Conservation (phyloP, 2,329 filamentous ascomycete species). For the Talaromyces amestolkiae region DNA sequence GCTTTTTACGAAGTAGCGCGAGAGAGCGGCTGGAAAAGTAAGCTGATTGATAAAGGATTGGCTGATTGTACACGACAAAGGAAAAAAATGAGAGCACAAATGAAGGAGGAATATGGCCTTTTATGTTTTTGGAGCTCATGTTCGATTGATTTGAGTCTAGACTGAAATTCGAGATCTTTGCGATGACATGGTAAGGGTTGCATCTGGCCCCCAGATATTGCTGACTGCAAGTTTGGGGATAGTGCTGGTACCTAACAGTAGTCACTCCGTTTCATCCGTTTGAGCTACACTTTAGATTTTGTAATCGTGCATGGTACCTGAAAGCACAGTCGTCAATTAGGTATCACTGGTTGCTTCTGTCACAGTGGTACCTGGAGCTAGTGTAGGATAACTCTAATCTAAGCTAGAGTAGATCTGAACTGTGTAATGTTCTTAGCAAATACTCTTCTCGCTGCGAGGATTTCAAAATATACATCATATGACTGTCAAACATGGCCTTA, state of each 20-base stretch:
- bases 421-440: background rate
- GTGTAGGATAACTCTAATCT: background rate
- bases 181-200: constrained; percentile 10
- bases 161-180: background rate
- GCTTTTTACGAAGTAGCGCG: no score
- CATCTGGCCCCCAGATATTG: constrained; percentile 17
- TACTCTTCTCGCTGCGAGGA: background rate
- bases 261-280: background rate
- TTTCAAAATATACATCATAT: background rate
- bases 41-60: background rate
- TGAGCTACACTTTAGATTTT: background rate
- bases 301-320: background rate
- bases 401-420: background rate
- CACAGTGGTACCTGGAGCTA: background rate
- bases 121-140: background rate
- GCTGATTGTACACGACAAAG: background rate
- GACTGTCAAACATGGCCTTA: background rate
- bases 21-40: background rate
- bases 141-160: background rate
- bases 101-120: background rate
- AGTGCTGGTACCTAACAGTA: background rate
- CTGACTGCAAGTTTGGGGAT: constrained; percentile 5
- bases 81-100: background rate
- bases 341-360: background rate
- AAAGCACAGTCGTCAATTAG: background rate